Base-by-base conservation (phyloP, 495 filamentous ascomycete species). In the Podospora comata region DNA sequence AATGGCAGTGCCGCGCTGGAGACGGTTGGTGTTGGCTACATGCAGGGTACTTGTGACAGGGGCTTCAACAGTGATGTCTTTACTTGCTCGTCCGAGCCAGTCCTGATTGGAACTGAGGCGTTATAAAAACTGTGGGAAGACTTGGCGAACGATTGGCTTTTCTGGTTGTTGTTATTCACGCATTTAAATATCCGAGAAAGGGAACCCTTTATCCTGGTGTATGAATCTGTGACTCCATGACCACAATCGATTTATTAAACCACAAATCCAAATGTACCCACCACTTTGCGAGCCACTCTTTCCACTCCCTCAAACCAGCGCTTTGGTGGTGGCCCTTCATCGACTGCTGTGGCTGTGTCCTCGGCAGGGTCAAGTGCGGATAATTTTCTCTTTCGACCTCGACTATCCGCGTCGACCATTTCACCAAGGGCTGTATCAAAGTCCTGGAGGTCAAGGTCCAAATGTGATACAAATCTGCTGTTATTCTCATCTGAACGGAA, bases 51-150 rank as follows among this genome's bases (percentile, higher is more conserved):
- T 0, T 81, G 79, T 58, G 74, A 66, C 23, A 73, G 79, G 0
- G 64, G 30, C 3, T 71, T 67, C 26, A 67, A 70, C 64, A 75
- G 75, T 55, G 68, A 76, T 54, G 44, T 76, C 16, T 76, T 81
- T 18, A 73, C 69, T 6, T 81, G 79, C 54, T 75, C 66, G 16
- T 78, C 76, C 18, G 65, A 72, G 4, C 73, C 76, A 0, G 60
- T 81, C 18, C 80, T 78, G 79, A 72, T 81, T 63, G 79, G 79
- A 5, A 79, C 77, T 1, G 65, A 75, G 59, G 68, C 66, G 13
- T 30, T 74, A 28, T 79, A 60, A 69, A 44, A 20, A 13, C 15
- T 26, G 26, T 20, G 20, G 16, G 30, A 32, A 32, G 30, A 32
- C 7, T 7, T 4, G 30, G 30, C 1, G 30, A 32, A 32, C 0